A percentile compares a stretch with the other conserved stretches of the same genome.
phyloP scores from a whole-genome alignment of 768 basidiomycete species.

The Mycena vitilis region DNA sequence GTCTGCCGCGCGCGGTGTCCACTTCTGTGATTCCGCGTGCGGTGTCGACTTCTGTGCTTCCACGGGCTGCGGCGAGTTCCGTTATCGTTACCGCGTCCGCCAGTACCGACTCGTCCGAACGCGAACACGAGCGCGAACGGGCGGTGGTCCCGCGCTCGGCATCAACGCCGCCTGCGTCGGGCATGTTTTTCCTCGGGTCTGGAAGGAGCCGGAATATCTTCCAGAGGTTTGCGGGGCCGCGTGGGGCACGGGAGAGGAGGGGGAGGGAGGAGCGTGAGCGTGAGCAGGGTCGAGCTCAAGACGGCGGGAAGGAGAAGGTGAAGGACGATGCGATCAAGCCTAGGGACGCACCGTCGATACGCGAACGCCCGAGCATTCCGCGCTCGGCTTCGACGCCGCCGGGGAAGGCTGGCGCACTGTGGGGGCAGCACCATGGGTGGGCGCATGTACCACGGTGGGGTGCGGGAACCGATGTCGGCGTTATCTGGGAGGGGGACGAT shows the following conservation, averaged over 20 bases:
- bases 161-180: slow-evolving; percentile 21
- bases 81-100: background rate
- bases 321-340: no score
- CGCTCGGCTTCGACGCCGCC: slow-evolving; percentile 32
- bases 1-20: background rate
- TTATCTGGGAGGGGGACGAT: slow-evolving; percentile 22
- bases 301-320: no score
- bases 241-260: slow-evolving; percentile 1
- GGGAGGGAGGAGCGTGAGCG: background rate
- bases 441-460: slow-evolving; percentile 1
- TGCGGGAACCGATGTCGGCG: slow-evolving; percentile 6
- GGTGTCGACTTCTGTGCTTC: background rate
- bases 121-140: background rate
- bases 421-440: slow-evolving; percentile 13
- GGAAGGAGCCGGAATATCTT: slow-evolving; percentile 13
- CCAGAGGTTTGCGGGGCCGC: slow-evolving; percentile 28
- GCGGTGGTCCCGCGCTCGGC: slow-evolving; percentile 20
- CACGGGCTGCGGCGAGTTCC: background rate
- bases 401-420: slow-evolving; percentile 11
- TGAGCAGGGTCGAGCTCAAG: no score
- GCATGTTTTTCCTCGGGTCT: background rate
- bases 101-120: background rate
- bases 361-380: slow-evolving; percentile 12
- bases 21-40: no score
- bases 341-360: no score